Base-by-base conservation (phyloP, 2,329 filamentous ascomycete genomes). In the Paraconiothyrium brasiliense region DNA sequence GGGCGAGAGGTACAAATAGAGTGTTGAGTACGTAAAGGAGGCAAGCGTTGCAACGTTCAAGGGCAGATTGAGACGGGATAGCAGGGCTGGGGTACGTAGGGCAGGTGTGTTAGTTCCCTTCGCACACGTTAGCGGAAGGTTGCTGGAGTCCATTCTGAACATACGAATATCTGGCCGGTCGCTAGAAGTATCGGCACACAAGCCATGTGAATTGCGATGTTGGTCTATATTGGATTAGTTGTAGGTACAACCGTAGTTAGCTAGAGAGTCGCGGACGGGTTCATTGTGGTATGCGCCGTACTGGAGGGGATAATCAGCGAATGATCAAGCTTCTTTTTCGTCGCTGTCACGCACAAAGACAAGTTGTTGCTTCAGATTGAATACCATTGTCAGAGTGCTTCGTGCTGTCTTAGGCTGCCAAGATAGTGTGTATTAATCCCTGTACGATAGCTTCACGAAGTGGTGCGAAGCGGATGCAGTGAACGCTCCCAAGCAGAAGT, bases 1-100 rank as follows among this genome's bases (percentile, higher is more conserved):
- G 1, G 94, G 95, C 75, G 97, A 94, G 69, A 98, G 89, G n/a
- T 97, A 85, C 43, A 98, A 85, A 76, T 98, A 99, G 59, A 97
- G 87, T 0, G 86, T 85, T 16, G 90, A 86, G 81, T 95, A 97
- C 35, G 88, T 74, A 11, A 86, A 64, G 27, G 83, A 83, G 54
- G 80, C 81, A 61, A 88, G 81, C 11, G 87, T 89, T 41, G 71
- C 65, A 69, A 69, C 50, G 67, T 81, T 69, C 63, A 77, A 68
- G 68, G 81, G 61, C 37, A 82, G 73, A 75, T 78, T 64, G 63
- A 76, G 54, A 69, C 70, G 61, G 69, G 62, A 49, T 64, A 75
- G 61, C 74, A 74, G 62, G 54, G 83, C 6, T 35, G 65, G 71
- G 6, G 59, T 47, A 54, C 55, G 60, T 54, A 69, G 9, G 79